Conservation (phyloP, 768 basidiomycete genomes). For the Pluteus cervinus region DNA sequence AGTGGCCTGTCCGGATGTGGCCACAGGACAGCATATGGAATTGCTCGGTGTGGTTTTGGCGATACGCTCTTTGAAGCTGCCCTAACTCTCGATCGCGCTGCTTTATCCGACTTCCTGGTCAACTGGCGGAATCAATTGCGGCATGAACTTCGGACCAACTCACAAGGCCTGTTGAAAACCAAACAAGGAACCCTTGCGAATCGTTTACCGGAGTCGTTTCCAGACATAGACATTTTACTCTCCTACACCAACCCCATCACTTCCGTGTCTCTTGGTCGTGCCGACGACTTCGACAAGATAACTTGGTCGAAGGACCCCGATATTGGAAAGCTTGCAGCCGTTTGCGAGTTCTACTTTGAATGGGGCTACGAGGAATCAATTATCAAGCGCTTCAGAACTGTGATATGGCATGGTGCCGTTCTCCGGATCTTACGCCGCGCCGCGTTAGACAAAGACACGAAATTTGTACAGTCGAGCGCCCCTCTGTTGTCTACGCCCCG, state of each 20-base stretch:
- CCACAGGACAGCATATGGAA: conserved; percentile 61
- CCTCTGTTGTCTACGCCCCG: conserved; percentile 32
- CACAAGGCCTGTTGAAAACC: conserved; percentile 52
- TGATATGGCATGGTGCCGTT: conserved; percentile 74
- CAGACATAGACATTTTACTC: conserved; percentile 64
- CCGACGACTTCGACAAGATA: conserved; percentile 27
- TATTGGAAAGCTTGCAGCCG: conserved; percentile 61
- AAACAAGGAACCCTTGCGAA: conserved; percentile 64
- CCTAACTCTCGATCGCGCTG: conserved; percentile 33
- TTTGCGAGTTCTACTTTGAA: conserved; percentile 87
- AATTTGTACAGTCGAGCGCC: conserved; percentile 1
- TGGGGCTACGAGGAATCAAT: conserved; percentile 86
- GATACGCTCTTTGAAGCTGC: conserved; percentile 62
- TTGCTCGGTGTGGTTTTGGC: conserved; percentile 80
- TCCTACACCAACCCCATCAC: conserved; percentile 79
- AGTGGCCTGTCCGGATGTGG: conserved; percentile 68
- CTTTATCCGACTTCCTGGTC: conserved; percentile 47
- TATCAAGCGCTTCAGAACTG: conserved; percentile 75
- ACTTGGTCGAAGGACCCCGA: conserved; percentile 59
- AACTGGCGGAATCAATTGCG: conserved; percentile 59
- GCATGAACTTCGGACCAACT: conserved; percentile 64
- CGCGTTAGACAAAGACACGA: conserved; percentile 42
- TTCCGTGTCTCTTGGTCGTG: conserved; percentile 50
- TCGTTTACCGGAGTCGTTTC: conserved; percentile 60
- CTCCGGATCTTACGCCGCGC: conserved; percentile 66